phyloP scores from a whole-genome alignment of 306 rosid species.

The Pterocarpus santalinus region DNA sequence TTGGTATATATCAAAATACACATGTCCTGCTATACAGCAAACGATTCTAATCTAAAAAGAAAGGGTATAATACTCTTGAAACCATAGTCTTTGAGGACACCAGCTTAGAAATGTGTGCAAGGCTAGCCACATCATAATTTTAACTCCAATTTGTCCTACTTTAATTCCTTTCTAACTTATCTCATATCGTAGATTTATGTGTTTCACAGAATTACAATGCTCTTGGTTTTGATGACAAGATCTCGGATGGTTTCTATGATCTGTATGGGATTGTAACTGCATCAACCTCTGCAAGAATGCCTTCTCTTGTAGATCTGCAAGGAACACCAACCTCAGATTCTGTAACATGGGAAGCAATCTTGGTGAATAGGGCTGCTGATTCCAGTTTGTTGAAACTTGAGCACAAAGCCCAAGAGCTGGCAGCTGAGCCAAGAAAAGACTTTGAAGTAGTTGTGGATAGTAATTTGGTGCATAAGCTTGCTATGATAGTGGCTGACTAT shows the following conservation, averaged over 20 bases:
- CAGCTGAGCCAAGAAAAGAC: conserved; percentile 63
- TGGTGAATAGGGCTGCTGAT: conserved; percentile 87
- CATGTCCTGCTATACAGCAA: no score
- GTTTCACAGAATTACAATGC: conserved; percentile 99
- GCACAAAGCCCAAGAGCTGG: conserved; percentile 75
- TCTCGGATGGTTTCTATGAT: conserved; percentile 97
- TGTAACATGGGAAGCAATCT: conserved; percentile 93
- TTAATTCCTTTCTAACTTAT: conserved; percentile 77
- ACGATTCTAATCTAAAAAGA: background rate
- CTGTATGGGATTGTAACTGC: conserved; percentile 79
- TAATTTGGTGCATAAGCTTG: conserved; percentile 81
- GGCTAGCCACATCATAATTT: conserved; percentile 21
- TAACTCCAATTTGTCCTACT: conserved; percentile 48
- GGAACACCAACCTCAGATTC: conserved; percentile 72
- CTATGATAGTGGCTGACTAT: conserved; percentile 79
- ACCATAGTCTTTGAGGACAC: conserved; percentile 20
- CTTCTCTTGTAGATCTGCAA: conserved; percentile 96
- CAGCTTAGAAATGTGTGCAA: conserved; percentile 1
- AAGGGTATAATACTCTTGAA: background rate
- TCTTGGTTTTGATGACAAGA: conserved; percentile 97
- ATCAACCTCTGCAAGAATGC: conserved; percentile 85
- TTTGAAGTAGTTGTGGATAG: conserved; percentile 64
- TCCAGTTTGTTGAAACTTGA: conserved; percentile 91
- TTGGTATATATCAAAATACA: no score
- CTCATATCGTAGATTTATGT: conserved; percentile 98